Base-by-base conservation (phyloP, 805 yeast genomes). In the Middelhovenomyces tepae region DNA sequence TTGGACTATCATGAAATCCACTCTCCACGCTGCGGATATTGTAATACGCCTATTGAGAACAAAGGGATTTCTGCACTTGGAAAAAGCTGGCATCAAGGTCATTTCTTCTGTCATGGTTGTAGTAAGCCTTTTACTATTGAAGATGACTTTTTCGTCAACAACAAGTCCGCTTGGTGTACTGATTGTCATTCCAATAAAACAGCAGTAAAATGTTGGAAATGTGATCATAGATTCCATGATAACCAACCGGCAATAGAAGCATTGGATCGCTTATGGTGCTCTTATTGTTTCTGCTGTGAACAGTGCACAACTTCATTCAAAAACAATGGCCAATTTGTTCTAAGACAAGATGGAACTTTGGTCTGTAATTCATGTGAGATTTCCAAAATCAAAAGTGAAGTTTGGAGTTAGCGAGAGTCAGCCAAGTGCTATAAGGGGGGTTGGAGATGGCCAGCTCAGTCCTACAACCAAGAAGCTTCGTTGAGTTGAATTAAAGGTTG, bases 401-500 rank as follows among this genome's bases (percentile, higher is more conserved):
- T 41, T n/a, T 48, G 52, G 52, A 34, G 32, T 17, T 33, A 27
- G 9, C 22, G 19, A 23, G 10, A 13, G 4, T 22, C n/a, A 7
- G 17, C 7, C 19, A 33, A 27, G 28, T 14, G 9, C n/a, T n/a
- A 5, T 7, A 10, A 10, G 28, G 27, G 15, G 15, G 15, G 16
- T 7, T 16, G 8, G 10, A 14, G 11, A 24, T 10, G 15, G 7
- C 7, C 27, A 10, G 9, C 9, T 13, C 10, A 24, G 11, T 7
- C 27, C 7, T 24, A 24, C 14, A 8, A 24, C 8, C 14, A 8
- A 7, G 7, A 7, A 24, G 7, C 11, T 9, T 26, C n/a, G 28
- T n/a, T 9, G 16, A 7, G 5, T 41, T 25, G 44, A 42, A 39
- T 56, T 49, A 84, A 62, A 5, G 77, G 74, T 32, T 71, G 70